These are phyloP conservation scores for Coelastrella sp. DNA, from an alignment of 139 green algal genomes.

Conservation along the genomic window DNA sequence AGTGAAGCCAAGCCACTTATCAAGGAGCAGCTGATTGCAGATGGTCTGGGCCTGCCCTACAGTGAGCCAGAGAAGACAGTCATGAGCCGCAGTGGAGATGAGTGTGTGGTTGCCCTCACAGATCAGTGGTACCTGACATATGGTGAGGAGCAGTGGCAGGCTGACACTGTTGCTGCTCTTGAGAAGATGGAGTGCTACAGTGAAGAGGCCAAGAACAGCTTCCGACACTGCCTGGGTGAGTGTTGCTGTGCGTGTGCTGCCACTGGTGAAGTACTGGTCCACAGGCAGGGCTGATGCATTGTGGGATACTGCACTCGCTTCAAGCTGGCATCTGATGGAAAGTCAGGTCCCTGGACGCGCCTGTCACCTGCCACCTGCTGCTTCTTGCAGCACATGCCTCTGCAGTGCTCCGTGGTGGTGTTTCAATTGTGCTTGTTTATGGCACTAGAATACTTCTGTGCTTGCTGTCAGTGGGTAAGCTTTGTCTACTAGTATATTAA, in stretches of 20 bases:
- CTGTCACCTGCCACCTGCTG: not conserved
- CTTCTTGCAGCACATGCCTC: too few relatives aligned
- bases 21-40: constrained; percentile 85
- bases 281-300: too few relatives aligned
- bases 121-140: constrained; percentile 98
- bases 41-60: constrained; percentile 87
- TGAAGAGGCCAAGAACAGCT: constrained; percentile 73
- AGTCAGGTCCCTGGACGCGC: not conserved
- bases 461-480: too few relatives aligned
- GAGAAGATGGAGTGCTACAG: constrained; percentile 83
- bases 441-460: too few relatives aligned
- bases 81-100: constrained; percentile 90
- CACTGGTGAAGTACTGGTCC: too few relatives aligned
- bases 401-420: too few relatives aligned
- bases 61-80: constrained; percentile 76
- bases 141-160: constrained; percentile 89
- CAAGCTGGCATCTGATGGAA: too few relatives aligned
- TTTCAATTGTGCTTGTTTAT: too few relatives aligned
- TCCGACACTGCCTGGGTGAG: constrained; percentile 62
- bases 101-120: constrained; percentile 98
- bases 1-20: constrained; percentile 93
- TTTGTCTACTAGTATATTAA: not conserved
- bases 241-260: not conserved
- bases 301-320: too few relatives aligned
- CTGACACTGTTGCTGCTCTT: constrained; percentile 67